These are phyloP conservation scores for Volvox africanus DNA, from an alignment of 139 green algal genomes.

Conservation along the genomic window DNA sequence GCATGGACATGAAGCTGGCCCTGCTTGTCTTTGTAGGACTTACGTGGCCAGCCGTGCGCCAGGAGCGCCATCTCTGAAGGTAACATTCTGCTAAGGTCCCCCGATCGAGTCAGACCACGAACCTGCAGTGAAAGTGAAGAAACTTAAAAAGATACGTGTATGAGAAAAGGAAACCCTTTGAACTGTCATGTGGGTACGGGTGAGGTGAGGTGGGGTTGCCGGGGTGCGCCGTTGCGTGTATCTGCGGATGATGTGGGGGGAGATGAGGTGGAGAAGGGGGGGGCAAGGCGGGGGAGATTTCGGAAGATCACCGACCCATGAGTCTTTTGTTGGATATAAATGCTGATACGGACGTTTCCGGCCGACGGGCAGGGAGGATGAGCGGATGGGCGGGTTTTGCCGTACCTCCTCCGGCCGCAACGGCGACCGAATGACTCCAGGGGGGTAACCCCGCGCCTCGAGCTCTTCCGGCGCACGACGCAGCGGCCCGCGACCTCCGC, in stretches of 20 bases:
- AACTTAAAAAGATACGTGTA: no score
- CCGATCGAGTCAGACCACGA: constrained; percentile 54
- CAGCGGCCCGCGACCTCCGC: constrained; percentile 84
- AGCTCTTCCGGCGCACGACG: constrained; percentile 80
- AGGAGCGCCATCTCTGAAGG: constrained; percentile 88
- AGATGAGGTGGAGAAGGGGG: background rate
- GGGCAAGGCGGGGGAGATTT: background rate
- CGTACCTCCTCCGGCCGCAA: constrained; percentile 88
- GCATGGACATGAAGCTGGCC: background rate
- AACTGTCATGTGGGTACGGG: no score
- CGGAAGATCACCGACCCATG: no score
- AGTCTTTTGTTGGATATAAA: no score
- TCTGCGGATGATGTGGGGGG: background rate
- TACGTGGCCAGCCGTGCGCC: constrained; percentile 83
- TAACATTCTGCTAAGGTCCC: constrained; percentile 90
- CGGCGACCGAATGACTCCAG: constrained; percentile 84
- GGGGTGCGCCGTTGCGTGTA: no score
- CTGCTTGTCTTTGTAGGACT: constrained; percentile 8
- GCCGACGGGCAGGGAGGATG: no score
- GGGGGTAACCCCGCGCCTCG: constrained; percentile 63
- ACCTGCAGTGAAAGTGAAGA: background rate
- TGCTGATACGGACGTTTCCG: no score
- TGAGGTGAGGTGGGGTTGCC: no score
- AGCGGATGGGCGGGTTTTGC: no score
- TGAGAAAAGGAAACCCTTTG: no score